Evolutionary conservation across 1,139 yeast species (phyloP).

Genomic region (Debaryomyces nepalensis): DNA sequence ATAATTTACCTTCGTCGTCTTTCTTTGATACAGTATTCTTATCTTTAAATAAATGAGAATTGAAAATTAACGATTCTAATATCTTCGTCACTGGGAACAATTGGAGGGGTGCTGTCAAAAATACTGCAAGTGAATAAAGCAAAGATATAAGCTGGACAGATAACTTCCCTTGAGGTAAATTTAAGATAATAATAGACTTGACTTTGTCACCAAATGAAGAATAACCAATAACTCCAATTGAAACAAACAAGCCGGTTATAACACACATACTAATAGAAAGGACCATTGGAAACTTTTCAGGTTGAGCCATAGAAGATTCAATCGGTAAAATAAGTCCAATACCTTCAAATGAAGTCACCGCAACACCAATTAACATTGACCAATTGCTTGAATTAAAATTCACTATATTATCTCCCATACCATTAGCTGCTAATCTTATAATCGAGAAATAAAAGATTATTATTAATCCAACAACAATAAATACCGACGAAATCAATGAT

Average conservation of each 20-base stretch:
- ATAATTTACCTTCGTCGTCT: slow-evolving; percentile 34
- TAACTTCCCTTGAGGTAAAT: slow-evolving; percentile 65
- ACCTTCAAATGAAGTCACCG: slow-evolving; percentile 82
- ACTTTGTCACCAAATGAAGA: slow-evolving; percentile 69
- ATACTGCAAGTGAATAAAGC: slow-evolving; percentile 72
- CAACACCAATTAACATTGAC: slow-evolving; percentile 79
- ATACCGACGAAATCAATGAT: slow-evolving; percentile 68
- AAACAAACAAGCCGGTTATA: slow-evolving; percentile 63
- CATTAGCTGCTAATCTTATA: slow-evolving; percentile 47
- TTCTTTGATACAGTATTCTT: slow-evolving; percentile 10
- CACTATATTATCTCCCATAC: slow-evolving; percentile 53
- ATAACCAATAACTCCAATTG: slow-evolving; percentile 70
- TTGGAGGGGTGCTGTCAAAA: slow-evolving; percentile 76
- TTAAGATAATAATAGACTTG: slow-evolving; percentile 68
- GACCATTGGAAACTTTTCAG: slow-evolving; percentile 71
- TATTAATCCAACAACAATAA: slow-evolving; percentile 64
- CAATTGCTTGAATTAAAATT: slow-evolving; percentile 64
- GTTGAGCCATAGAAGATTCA: slow-evolving; percentile 74
- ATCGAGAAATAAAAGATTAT: slow-evolving; percentile 65
- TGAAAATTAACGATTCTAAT: slow-evolving; percentile 65
- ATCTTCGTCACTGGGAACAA: slow-evolving; percentile 77
- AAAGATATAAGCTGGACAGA: slow-evolving; percentile 70
- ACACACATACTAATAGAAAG: slow-evolving; percentile 60
- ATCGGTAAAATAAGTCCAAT: slow-evolving; percentile 79
- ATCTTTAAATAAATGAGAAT: slow-evolving; percentile 27